Evolutionary conservation across 108 stramenopile species (phyloP).

Genomic region (Schizochytrium sp.): DNA sequence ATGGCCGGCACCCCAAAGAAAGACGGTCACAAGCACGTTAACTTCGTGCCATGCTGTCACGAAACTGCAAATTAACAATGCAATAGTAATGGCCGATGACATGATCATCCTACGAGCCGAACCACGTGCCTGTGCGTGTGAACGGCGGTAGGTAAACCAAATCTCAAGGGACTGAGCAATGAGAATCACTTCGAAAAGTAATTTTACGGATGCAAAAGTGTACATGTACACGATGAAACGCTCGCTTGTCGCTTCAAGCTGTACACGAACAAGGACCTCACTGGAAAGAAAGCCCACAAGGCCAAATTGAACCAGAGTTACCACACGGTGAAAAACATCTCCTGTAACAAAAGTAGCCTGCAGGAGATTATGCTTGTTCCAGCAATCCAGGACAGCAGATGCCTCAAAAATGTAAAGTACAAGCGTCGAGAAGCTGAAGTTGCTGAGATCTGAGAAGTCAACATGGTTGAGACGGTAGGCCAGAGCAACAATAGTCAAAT

Average conservation of each 20-base stretch:
- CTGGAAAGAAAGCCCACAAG: not conserved
- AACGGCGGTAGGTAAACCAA: not conserved
- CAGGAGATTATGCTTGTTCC: not conserved
- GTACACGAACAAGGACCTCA: not conserved
- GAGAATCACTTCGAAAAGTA: slow-evolving; percentile 2
- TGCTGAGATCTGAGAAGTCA: not conserved
- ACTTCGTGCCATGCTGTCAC: not conserved
- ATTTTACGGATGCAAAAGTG: slow-evolving; percentile 28
- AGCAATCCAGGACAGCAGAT: slow-evolving; percentile 23
- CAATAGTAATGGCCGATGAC: not conserved
- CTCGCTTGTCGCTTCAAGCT: not conserved
- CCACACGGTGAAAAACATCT: slow-evolving; percentile 22
- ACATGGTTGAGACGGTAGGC: slow-evolving; percentile 29
- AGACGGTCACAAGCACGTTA: not conserved
- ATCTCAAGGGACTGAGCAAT: not conserved
- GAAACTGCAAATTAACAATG: not conserved
- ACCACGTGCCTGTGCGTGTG: not conserved
- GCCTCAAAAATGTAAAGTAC: slow-evolving; percentile 13
- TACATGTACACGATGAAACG: not conserved
- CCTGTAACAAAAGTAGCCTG: slow-evolving; percentile 1
- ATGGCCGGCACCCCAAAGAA: slow-evolving; percentile 39
- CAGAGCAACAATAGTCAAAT: slow-evolving; percentile 21
- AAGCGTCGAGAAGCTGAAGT: not conserved
- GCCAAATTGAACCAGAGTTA: slow-evolving; percentile 1
- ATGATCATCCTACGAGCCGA: not conserved